Evolutionary conservation across 352 stramenopile species (phyloP), one percentile per base, ranked within the genome.

Genomic region (Phytophthora capsici): DNA sequence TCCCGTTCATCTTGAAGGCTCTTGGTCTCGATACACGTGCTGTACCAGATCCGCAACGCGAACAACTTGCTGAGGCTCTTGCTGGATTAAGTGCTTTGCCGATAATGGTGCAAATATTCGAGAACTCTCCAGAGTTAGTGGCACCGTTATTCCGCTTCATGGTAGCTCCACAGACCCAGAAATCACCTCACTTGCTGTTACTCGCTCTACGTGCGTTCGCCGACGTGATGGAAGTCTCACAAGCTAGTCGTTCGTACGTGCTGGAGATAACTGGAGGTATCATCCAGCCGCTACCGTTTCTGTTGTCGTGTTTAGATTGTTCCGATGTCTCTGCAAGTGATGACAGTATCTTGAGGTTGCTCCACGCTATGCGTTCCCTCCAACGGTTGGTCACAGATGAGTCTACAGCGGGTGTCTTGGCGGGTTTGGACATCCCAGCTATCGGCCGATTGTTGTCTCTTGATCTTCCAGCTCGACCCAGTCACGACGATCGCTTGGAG

Each of bases 371-470:
- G 63, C 76, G 75, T 19, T 65, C 66, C 2, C 65, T 91, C 6
- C 68, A 85, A 46, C 86, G 79, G 34, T 62, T 91, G 17, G 86
- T 82, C 9, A 88, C 70, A 20, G 80, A 91, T n/a, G 50, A 78
- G 9, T 56, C 78, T 53, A 74, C 80, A 4, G 78, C 83, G 0
- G 40, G 60, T 2, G 45, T 41, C 0, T 61, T 91, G 19, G 56
- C 80, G 10, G 14, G 48, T 4, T 47, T 86, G 6, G 52, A 44
- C 1, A 23, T 91, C 7, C n/a, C 62, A 25, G 52, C 76, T 16
- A 80, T 89, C 1, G 54, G 69, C 1, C 68, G 69, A 22, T 51
- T 91, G 0, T 49, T 91, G 14, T 52, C 53, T 19, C 26, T 70
- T 28, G 20, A 30, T 12, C 36, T 59, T 2, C 48, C 60, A 37